Evolutionary conservation across 73 alveolate genomes (phyloP).

Genomic region (Symbiodinium pilosum): DNA sequence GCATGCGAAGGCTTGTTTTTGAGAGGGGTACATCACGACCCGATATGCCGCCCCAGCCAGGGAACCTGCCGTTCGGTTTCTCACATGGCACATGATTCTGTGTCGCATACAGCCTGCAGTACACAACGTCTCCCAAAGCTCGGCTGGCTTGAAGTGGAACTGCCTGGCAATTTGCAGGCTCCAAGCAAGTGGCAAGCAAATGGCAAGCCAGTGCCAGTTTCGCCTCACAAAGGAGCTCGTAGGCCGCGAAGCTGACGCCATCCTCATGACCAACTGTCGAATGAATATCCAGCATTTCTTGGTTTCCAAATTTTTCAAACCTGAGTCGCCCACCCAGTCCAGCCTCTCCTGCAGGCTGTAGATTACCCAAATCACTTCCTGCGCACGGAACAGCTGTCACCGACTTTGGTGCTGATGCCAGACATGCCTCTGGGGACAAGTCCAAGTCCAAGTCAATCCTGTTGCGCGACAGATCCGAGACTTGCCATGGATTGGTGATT

Average conservation of each 20-base stretch:
- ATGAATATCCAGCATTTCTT: neutral
- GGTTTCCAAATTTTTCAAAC: neutral
- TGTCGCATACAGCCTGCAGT: neutral
- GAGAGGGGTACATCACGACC: neutral
- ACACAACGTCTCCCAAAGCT: conserved; percentile 1
- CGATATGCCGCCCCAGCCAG: neutral
- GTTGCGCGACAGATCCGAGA: too few relatives aligned
- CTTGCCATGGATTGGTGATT: too few relatives aligned
- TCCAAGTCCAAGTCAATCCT: neutral
- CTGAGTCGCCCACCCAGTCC: neutral
- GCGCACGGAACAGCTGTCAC: neutral
- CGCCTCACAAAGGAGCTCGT: neutral
- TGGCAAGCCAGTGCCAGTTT: neutral
- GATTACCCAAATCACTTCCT: conserved; percentile 6
- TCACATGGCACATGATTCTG: neutral
- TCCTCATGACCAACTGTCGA: neutral
- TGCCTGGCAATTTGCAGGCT: too few relatives aligned
- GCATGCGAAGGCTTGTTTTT: too few relatives aligned
- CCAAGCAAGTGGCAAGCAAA: too few relatives aligned
- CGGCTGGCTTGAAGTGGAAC: neutral
- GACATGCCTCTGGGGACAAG: neutral
- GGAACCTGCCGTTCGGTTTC: neutral
- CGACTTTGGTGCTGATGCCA: neutral
- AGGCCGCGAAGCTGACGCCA: neutral
- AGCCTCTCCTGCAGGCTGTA: neutral